Percentiles rank a stretch among this genome's conserved stretches.
These are phyloP conservation scores for Plasmodium billcollinsi DNA, from an alignment of 169 alveolate species.

Conservation along the genomic window DNA sequence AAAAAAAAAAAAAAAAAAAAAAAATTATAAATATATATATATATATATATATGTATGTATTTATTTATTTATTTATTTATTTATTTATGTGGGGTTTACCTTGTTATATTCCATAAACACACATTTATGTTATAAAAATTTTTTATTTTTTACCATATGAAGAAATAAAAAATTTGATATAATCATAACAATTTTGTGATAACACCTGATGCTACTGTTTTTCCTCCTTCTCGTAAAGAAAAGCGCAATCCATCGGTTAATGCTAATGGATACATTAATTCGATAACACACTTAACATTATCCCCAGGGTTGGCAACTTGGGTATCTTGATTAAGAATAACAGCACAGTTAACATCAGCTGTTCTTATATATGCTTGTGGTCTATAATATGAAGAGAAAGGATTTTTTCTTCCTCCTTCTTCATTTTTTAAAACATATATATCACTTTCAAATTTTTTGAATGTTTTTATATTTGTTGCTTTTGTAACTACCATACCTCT, in stretches of 20 bases:
- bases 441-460: slow-evolving; percentile 92
- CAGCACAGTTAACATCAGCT: slow-evolving; percentile 94
- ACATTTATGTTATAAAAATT: too few species aligned
- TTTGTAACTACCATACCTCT: slow-evolving; percentile 93
- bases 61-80: too few species aligned
- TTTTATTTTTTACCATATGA: neutral
- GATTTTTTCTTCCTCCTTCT: slow-evolving; percentile 97
- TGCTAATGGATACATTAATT: slow-evolving; percentile 89
- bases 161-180: too few species aligned
- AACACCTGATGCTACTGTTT: slow-evolving; percentile 95
- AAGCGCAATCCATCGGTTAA: slow-evolving; percentile 90
- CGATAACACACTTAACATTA: slow-evolving; percentile 84
- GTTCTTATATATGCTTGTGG: slow-evolving; percentile 97
- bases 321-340: slow-evolving; percentile 89
- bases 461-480: slow-evolving; percentile 90
- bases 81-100: too few species aligned
- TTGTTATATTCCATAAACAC: too few species aligned
- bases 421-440: slow-evolving; percentile 93
- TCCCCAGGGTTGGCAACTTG: slow-evolving; percentile 87
- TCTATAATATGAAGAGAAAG: slow-evolving; percentile 94
- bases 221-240: slow-evolving; percentile 97
- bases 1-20: too few species aligned
- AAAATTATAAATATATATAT: too few species aligned
- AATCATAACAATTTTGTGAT: slow-evolving; percentile 82
- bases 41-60: too few species aligned